Base-by-base conservation (phyloP, 2,329 filamentous ascomycete species). In the Paracamarosporium sp. region DNA sequence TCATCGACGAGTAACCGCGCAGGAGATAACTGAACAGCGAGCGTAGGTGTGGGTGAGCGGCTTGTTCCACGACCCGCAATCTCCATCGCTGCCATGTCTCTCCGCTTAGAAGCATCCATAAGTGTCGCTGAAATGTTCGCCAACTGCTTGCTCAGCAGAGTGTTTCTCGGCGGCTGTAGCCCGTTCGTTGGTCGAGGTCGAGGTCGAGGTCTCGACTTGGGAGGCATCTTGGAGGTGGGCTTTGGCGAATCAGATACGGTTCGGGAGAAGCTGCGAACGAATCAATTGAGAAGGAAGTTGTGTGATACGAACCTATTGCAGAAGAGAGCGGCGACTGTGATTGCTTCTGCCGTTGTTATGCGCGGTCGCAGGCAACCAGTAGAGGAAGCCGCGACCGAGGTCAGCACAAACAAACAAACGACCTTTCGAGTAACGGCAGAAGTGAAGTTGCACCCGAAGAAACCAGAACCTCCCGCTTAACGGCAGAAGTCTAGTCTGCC, bases 121-220 rank as follows among this genome's bases (percentile, higher is more conserved):
- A 70, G 53, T 5, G 57, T 63, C 13, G 66, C 54, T 1, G 59
- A 54, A 28, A 69, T 70, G 47, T 30, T 63, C 7, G 59, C 61
- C 8, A 70, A 43, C 12, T 69, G 67, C 13, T 50, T 61, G 28
- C 35, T 50, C 11, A 64, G 55, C 13, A 50, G 22, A 4, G 8
- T 8, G 13, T 38, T 50, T 12, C 24, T n/a, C 2, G 22, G 24
- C 47, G 31, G 12, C 4, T 20, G 22, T 3, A 67, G 27, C 13
- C 43, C 45, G 6, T 45, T 62, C 15, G 44, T 54, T n/a, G 50
- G 30, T 31, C 28, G 38, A 1, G 59, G 43, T 12, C 30, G 52
- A n/a, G 50, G 30, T 31, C 28, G 38, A 1, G 59, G 43, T 12
- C 30, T 25, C 5, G 28, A 7, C 12, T 28, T 33, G 13, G 46